Conservation (phyloP, 495 filamentous ascomycete species). For the Parmelia sp. region DNA sequence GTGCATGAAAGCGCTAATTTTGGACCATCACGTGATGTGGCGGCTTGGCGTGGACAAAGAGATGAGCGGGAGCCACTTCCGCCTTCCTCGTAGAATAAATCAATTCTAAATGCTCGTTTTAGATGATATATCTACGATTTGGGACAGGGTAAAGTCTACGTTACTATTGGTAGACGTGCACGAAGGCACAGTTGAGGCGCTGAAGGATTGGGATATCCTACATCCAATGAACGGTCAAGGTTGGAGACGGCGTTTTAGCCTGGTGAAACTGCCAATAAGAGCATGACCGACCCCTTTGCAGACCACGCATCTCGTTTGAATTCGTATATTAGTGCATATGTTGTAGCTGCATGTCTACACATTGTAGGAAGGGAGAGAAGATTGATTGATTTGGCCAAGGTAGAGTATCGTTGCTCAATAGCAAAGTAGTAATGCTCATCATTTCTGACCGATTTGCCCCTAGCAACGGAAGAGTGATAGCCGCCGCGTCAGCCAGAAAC, state of each 20-base stretch:
- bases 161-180: not conserved
- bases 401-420: not conserved
- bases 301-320: not conserved
- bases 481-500: constrained; percentile 13
- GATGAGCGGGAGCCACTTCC: constrained; percentile 5
- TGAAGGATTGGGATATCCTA: not conserved
- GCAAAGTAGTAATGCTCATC: too few relatives aligned
- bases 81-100: not conserved
- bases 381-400: too few relatives aligned
- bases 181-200: not conserved
- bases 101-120: too few relatives aligned
- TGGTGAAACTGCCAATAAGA: not conserved
- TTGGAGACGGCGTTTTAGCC: not conserved
- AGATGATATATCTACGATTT: too few relatives aligned
- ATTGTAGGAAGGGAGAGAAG: not conserved
- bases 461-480: constrained; percentile 11
- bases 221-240: not conserved
- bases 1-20: constrained; percentile 1
- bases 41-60: constrained; percentile 5
- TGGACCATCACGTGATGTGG: not conserved
- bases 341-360: not conserved
- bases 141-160: not conserved
- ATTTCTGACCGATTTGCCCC: constrained; percentile 9
- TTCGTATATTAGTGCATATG: too few relatives aligned
- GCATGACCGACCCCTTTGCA: not conserved